These are phyloP conservation scores for Diaporthe citrichinensis DNA, from an alignment of 2,329 filamentous ascomycete genomes.

Conservation along the genomic window DNA sequence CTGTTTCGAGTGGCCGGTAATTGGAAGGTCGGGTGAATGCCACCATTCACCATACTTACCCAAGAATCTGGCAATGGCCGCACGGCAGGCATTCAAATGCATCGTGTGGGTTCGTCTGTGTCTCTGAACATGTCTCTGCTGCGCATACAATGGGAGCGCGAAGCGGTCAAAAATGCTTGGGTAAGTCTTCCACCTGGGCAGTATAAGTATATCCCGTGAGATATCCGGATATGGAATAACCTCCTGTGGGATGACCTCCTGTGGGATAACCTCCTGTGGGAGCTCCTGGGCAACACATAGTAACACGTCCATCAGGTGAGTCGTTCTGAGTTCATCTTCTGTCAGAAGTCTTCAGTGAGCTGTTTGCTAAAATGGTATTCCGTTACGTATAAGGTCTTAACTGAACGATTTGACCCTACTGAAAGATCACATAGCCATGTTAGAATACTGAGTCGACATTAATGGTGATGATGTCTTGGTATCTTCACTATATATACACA, in stretches of 20 bases:
- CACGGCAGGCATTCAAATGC: not conserved
- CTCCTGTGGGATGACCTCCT: not conserved
- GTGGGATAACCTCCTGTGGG: not conserved
- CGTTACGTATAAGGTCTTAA: not conserved
- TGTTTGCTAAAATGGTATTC: not conserved
- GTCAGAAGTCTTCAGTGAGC: not conserved
- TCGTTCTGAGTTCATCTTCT: not conserved
- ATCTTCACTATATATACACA: not conserved
- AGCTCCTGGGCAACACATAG: not conserved
- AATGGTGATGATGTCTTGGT: accelerated
- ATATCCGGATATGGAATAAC: too few species aligned
- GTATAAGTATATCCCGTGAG: not conserved
- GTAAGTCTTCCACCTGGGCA: not conserved
- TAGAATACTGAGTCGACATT: not conserved
- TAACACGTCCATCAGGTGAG: not conserved
- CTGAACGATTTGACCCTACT: accelerated
- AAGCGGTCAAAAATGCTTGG: too few species aligned
- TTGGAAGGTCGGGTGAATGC: not conserved
- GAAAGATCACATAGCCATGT: too few species aligned
- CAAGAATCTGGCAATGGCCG: not conserved
- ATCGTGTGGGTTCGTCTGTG: not conserved
- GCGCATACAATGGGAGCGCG: not conserved
- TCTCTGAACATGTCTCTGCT: not conserved
- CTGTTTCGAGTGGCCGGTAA: not conserved
- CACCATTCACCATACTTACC: not conserved